Percentiles rank a stretch among this genome's conserved stretches.
These are phyloP conservation scores for Catharanthus roseus DNA, from an alignment of 257 asterid genomes.

Conservation along the genomic window DNA sequence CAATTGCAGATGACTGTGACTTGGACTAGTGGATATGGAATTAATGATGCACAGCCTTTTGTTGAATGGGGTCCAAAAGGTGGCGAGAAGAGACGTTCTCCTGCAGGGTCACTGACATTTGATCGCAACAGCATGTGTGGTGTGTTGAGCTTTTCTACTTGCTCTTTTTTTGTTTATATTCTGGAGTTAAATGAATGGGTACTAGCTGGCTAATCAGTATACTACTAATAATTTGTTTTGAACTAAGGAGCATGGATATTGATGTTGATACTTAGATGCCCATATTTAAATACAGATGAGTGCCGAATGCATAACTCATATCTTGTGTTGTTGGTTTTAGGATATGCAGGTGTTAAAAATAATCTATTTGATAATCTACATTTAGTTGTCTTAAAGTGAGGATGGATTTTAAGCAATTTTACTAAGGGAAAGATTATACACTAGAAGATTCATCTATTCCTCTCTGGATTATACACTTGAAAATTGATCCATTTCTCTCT, in stretches of 20 bases:
- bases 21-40: conserved; percentile 88
- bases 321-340: background rate
- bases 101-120: conserved; percentile 81
- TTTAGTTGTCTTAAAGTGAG: no score
- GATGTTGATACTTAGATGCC: background rate
- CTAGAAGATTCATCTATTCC: background rate
- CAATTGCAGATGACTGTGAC: conserved; percentile 80
- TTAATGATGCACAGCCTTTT: conserved; percentile 59
- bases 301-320: background rate
- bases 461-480: background rate
- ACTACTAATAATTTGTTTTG: background rate
- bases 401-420: no score
- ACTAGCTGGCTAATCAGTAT: background rate
- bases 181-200: background rate
- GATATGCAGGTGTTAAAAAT: background rate
- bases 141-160: conserved; percentile 26
- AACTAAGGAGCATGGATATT: background rate
- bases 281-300: background rate
- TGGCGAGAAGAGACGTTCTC: conserved; percentile 46
- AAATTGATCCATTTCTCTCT: background rate
- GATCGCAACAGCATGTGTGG: conserved; percentile 87
- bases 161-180: background rate
- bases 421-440: background rate
- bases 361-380: background rate
- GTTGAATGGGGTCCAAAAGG: conserved; percentile 84